Conservation (phyloP, 2,329 filamentous ascomycete species). For the Epichloe glyceriae region DNA sequence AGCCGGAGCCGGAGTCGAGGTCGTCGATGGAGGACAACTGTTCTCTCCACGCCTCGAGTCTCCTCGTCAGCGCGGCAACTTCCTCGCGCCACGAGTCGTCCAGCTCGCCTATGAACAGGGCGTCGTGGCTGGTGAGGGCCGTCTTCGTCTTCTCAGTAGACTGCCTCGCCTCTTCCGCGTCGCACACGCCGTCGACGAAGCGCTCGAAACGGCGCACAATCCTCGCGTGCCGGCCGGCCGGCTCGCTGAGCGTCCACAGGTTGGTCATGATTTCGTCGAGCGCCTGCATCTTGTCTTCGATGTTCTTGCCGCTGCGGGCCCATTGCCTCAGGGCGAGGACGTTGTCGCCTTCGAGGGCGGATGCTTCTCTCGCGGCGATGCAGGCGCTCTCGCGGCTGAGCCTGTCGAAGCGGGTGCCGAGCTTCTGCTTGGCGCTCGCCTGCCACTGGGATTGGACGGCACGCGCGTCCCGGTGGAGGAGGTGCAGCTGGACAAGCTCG, state of each 20-base stretch:
- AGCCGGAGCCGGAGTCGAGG: conserved; percentile 12
- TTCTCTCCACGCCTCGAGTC: conserved; percentile 40
- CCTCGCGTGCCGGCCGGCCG: conserved; percentile 41
- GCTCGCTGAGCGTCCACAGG: conserved; percentile 44
- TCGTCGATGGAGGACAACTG: conserved; percentile 31
- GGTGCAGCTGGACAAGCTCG: conserved; percentile 51
- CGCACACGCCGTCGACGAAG: conserved; percentile 38
- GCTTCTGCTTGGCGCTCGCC: conserved; percentile 36
- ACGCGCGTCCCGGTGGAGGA: conserved; percentile 44
- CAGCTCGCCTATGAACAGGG: conserved; percentile 41
- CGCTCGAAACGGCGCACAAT: conserved; percentile 44
- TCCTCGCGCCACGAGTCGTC: conserved; percentile 47
- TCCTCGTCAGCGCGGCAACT: conserved; percentile 35
- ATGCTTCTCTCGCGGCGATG: conserved; percentile 25
- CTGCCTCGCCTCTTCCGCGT: conserved; percentile 32
- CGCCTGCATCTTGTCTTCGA: conserved; percentile 44
- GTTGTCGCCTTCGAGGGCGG: conserved; percentile 37
- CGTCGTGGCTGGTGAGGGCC: conserved; percentile 13
- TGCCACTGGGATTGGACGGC: conserved; percentile 37
- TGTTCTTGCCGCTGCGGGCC: conserved; percentile 21
- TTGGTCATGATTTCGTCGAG: conserved; percentile 44
- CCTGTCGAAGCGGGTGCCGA: conserved; percentile 32
- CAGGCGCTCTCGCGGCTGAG: conserved; percentile 22
- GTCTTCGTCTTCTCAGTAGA: conserved; percentile 19
- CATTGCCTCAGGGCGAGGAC: conserved; percentile 39